Evolutionary conservation across 2,329 filamentous ascomycete genomes (phyloP), one percentile per base, ranked within the genome.

Genomic region (Aspergillus ustus): DNA sequence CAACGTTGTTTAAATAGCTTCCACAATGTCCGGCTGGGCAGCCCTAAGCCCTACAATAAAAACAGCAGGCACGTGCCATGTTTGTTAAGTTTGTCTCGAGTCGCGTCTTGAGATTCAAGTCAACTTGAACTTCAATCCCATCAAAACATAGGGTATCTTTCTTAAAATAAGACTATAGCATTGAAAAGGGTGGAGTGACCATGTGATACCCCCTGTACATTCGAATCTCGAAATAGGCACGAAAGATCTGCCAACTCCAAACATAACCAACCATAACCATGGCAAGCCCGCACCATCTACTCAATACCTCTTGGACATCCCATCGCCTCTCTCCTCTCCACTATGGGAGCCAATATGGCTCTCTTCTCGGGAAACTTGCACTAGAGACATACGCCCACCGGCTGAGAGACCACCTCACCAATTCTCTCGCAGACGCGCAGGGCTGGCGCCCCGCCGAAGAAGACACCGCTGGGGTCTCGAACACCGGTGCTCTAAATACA

Each of bases 241-340:
- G 45, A 49, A 56, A 48, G 29, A 28, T 19, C 11, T 15, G 8
- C 43, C 7, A 29, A n/a, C 29, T 22, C 13, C 59, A 19, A 45
- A 15, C 50, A 61, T 43, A 20, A 22, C 22, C 37, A 25, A 45
- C 37, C 37, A 7, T 22, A 46, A 61, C 45, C 61, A 77, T 77
- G 74, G 67, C 65, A 61, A 69, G 57, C 17, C 59, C 59, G 28
- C 61, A 80, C 58, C 80, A 82, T 11, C 75, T 85, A 44, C 82
- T 84, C 67, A 80, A 82, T 67, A 80, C 79, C n/a, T 84, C 82
- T 29, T 85, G 82, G 78, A 81, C 75, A n/a, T 72, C 83, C 54
- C 82, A 84, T 69, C 82, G 83, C 65, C 72, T 85, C 8, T 84
- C 83, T 4, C 83, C 83, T n/a, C 78, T 86, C 44, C 80, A 84